Evolutionary conservation across 1,284 basidiomycete species (phyloP), one percentile per base, ranked within the genome.

Genomic region (Vanrija pseudolonga): DNA sequence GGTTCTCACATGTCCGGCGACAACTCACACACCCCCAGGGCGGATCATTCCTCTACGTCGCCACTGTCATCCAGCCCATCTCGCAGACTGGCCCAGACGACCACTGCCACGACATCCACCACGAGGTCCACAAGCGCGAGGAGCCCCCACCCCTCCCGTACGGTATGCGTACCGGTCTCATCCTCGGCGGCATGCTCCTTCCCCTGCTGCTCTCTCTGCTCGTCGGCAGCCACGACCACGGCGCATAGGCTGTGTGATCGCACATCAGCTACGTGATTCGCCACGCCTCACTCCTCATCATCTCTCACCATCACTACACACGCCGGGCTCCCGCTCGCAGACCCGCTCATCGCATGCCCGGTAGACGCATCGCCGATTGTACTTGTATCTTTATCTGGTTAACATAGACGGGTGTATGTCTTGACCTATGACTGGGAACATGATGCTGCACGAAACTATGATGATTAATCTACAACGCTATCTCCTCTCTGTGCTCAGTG

Each of bases 21-120:
- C 6, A 15, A 19, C 23, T 9, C 41, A 23, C n/a, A 53, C 50
- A 4, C 38, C 41, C 9, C n/a, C 59, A 92, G 90, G 94, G 90
- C 38, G 93, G 93, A 15, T 92, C 90, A 1, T 97, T 97, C 75
- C 79, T 97, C 26, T 97, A 94, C 69, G 93, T 97, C 32, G 92
- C 93, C 0, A 94, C 93, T 3, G 87, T 92, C 36, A 80, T 93
- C 22, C 89, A 90, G 69, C 84, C 88, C 3, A 80, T 87, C 3
- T 62, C n/a, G 57, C 57, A 24, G 53, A 17, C 47, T 41, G 45
- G 62, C 47, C 56, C 55, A 18, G 56, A 59, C 43, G 53, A 64
- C 50, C 57, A 59, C 54, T 55, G 54, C 38, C 57, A 59, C 48
- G 43, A 55, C 41, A 45, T 50, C 8, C 53, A 57, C 43, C 55